Evolutionary conservation across 495 filamentous ascomycete species (phyloP), one percentile per base, ranked within the genome.

Genomic region (Penicillium steckii): DNA sequence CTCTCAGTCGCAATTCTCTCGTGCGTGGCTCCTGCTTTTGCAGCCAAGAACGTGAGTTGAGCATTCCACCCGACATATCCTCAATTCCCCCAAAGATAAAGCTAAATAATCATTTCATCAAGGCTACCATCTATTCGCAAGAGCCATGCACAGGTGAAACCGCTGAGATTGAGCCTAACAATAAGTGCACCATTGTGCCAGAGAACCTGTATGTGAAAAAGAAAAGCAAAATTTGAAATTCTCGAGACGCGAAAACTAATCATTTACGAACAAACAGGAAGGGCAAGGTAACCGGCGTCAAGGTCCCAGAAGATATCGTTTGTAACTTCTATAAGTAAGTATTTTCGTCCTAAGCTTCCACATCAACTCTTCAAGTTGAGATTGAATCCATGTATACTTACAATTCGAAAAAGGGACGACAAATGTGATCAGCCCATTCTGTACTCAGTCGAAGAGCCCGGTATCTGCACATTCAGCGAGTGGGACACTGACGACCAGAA

Each of bases 241-340:
- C n/a, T n/a, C 6, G 27, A 29, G 27, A 29, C 33, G 15, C n/a
- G 33, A 12, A 23, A 2, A 41, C 23, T 41, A 23, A 41, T 13
- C 38, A 23, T 13, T 3, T 23, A 10, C 1, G 9, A 22, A 41
- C 23, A 1, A 23, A 41, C 19, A 41, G 38, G 18, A 41, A 41
- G 8, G 38, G 38, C 19, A 41, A 41, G 23, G 38, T 41, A 2
- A 41, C 38, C 13, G 38, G 9, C n/a, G 38, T 41, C 19, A 41
- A 23, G 12, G 38, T 41, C 2, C 38, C 38, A 5, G 38, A 41
- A 12, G 38, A 41, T 41, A n/a, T 41, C 8, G 38, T 41, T 2
- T 41, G 38, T 19, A 41, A 41, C 38, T 41, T 41, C 10, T 41
- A 41, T 9, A 41, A 41, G 38, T 41, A 19, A 41, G 38, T 41